phyloP scores from a whole-genome alignment of 1,284 basidiomycete species.

The Salmacisia buchloeana region DNA sequence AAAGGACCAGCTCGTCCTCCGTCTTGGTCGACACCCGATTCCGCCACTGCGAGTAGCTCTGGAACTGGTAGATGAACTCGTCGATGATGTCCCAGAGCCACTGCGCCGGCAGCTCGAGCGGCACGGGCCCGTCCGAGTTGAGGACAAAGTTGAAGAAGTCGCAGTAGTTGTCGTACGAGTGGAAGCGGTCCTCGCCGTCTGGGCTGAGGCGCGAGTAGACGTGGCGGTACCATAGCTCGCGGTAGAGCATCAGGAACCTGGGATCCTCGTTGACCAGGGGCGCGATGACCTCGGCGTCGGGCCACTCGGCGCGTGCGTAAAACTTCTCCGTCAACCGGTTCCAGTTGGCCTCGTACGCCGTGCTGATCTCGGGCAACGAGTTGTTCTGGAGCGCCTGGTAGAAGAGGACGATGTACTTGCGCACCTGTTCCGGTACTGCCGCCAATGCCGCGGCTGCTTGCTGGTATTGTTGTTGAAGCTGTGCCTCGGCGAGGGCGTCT shows the following conservation, averaged over 20 bases:
- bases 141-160: constrained; percentile 94
- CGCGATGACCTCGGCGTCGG: constrained; percentile 89
- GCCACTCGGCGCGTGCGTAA: constrained; percentile 92
- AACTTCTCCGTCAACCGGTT: constrained; percentile 92
- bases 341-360: constrained; percentile 92
- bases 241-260: constrained; percentile 60
- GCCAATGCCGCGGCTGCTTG: constrained; percentile 41
- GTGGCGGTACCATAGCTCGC: constrained; percentile 84
- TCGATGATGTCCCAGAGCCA: constrained; percentile 99
- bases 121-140: constrained; percentile 81
- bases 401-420: constrained; percentile 48
- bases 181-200: constrained; percentile 93
- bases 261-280: constrained; percentile 77
- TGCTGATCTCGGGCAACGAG: constrained; percentile 64
- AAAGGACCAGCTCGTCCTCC: constrained; percentile 66
- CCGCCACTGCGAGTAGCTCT: constrained; percentile 77
- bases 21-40: constrained; percentile 77
- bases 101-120: constrained; percentile 86
- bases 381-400: constrained; percentile 46
- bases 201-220: constrained; percentile 92
- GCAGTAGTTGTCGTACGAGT: constrained; percentile 98
- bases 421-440: constrained; percentile 45
- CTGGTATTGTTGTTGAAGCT: constrained; percentile 34
- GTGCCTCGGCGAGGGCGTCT: constrained; percentile 35
- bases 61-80: constrained; percentile 99